Base-by-base conservation (phyloP, 148 eudicot species). In the Amaranthus hypochondriacus region DNA sequence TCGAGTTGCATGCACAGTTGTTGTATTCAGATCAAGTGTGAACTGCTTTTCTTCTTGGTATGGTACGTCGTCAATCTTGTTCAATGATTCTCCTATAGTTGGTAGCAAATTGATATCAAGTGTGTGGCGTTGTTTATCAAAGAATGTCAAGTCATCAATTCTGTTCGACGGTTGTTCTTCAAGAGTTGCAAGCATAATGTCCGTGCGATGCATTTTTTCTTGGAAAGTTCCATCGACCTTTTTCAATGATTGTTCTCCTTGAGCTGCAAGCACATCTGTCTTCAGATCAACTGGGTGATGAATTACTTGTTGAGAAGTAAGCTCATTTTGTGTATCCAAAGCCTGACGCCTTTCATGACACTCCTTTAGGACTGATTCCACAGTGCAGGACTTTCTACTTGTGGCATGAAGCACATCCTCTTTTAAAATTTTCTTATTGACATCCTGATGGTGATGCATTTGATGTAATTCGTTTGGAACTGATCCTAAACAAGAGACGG, bases 341-440 rank as follows among this genome's bases (percentile, higher is more conserved):
- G 70, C 60, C 18, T 6, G 51, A 60, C 43, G 21, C 69, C 14
- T 14, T 12, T 68, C 65, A 56, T 13, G 65, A 59, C 66, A 55
- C 43, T 69, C 77, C 47, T 44, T 69, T 6, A 73, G 69, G 44
- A 62, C n/a, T 4, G 63, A 59, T 56, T 15, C 71, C 39, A 65
- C 61, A 51, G 11, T 54, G 68, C 63, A 42, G 54, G 82, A 67
- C 14, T 68, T 77, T 39, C 75, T 81, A 46, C 44, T 74, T 47
- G 84, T 56, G 76, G 86, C 86, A 18, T 61, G 84, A 56, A 68
- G 82, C 75, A 74, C 76, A 52, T 66, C 72, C 50, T 79, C 79
- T 15, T 64, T 64, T 18, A 18, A 47, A 48, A 70, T 52, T 55
- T 54, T 70, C 7, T 59, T 18, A 62, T 63, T 21, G 53, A 15